Evolutionary conservation across 306 rosid species (phyloP), one percentile per base, ranked within the genome.

Genomic region (Trifolium pratense): DNA sequence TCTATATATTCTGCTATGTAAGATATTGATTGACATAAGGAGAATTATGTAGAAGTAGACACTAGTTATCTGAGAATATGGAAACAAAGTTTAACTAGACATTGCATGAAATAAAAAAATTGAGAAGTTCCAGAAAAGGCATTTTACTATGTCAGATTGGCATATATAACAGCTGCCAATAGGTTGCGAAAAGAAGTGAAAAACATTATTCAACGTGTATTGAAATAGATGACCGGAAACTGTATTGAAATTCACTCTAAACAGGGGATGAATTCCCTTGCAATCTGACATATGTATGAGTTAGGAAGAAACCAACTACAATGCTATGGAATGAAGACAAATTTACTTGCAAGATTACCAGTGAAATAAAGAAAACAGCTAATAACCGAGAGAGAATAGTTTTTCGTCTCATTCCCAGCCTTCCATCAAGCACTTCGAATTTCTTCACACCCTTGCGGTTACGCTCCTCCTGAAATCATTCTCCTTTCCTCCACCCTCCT

Each of bases 131-230:
- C 8, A 45, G 72, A 66, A 39, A 73, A 66, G 26, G 10, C 49
- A 43, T 37, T 36, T 77, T 45, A 49, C 32, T 70, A 16, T 77
- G 48, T 70, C 63, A 60, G 65, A 52, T 56, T 14, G 56, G 11
- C 16, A 12, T 16, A 39, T 39, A 39, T 9, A 39, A 10, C 43
- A 39, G 43, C 43, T 39, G 43, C 12, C 13, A 39, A 39, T 39
- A 39, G 13, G 12, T 39, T 39, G 43, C 12, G 4, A 2, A 43
- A 12, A 43, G 49, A 43, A 43, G 6, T 43, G 49, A 43, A 43
- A 11, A 43, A 43, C 49, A 43, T 43, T 43, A 43, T 11, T 43
- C n/a, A 12, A 13, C 49, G 13, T 43, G 49, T 13, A 43, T 9
- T 9, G 13, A 10, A 31, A 31, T 55, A 25, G 43, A 62, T 62